Percentiles rank a stretch among this genome's conserved stretches.
Evolutionary conservation across 2,329 filamentous ascomycete genomes (phyloP).

Genomic region (Hirsutella minnesotensis): DNA sequence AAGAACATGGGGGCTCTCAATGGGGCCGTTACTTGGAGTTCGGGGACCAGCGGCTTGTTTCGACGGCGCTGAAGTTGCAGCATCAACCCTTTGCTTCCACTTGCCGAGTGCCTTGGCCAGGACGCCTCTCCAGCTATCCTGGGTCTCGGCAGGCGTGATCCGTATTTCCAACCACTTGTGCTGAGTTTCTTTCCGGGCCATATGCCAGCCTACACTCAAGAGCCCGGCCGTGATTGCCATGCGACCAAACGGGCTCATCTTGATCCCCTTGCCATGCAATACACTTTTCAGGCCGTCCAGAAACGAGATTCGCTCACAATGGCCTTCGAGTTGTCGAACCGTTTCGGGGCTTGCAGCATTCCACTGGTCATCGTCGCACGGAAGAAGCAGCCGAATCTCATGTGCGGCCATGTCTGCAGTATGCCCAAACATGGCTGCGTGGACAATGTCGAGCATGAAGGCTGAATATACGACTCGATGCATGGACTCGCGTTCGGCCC

Average conservation of each 20-base stretch:
- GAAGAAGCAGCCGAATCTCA: conserved; percentile 74
- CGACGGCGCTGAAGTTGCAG: conserved; percentile 38
- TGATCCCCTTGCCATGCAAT: conserved; percentile 67
- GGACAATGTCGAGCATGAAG: conserved; percentile 80
- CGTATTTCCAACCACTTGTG: conserved; percentile 66
- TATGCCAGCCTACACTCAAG: conserved; percentile 84
- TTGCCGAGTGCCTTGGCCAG: conserved; percentile 72
- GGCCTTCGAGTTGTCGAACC: conserved; percentile 65
- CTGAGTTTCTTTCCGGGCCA: conserved; percentile 77
- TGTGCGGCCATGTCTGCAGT: conserved; percentile 83
- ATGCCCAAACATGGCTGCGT: conserved; percentile 89
- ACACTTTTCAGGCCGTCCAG: conserved; percentile 76
- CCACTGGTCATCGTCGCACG: conserved; percentile 82
- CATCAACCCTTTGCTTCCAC: conserved; percentile 79
- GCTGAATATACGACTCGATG: conserved; percentile 77
- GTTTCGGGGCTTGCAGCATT: conserved; percentile 66
- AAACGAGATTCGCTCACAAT: conserved; percentile 65
- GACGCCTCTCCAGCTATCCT: conserved; percentile 69
- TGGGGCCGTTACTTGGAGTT: conserved; percentile 45
- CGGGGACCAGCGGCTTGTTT: conserved; percentile 24
- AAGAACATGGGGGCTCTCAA: conserved; percentile 68
- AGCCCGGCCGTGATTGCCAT: conserved; percentile 86
- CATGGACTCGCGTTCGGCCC: conserved; percentile 83
- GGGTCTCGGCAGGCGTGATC: conserved; percentile 43
- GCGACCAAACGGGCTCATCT: conserved; percentile 77